A percentile compares a stretch with the other conserved stretches of the same genome.
These are phyloP conservation scores for Carpinus fangiana DNA, from an alignment of 306 rosid genomes.

Conservation along the genomic window DNA sequence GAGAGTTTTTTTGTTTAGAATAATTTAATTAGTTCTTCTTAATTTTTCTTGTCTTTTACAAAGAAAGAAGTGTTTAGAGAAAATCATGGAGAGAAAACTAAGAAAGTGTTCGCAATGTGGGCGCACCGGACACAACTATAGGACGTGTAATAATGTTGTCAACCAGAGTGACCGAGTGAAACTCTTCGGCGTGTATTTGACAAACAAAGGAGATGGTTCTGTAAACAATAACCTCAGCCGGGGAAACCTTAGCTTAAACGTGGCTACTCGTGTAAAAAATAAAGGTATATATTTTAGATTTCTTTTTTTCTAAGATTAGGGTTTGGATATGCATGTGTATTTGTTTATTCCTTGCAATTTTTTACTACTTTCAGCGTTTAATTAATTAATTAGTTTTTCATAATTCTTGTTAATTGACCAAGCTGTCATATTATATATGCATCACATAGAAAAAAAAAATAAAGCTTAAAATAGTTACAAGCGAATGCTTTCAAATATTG, in stretches of 20 bases:
- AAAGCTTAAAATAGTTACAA: not conserved
- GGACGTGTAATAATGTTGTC: conserved; percentile 30
- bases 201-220: conserved; percentile 7
- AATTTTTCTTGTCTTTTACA: too few species aligned
- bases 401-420: too few species aligned
- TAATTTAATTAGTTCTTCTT: too few species aligned
- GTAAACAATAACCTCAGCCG: conserved; percentile 38
- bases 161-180: conserved; percentile 26
- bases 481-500: not conserved
- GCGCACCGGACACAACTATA: conserved; percentile 40
- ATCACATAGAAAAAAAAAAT: too few species aligned
- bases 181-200: conserved; percentile 58
- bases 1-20: too few species aligned
- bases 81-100: conserved; percentile 35
- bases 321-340: not conserved
- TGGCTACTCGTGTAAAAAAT: too few species aligned
- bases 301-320: not conserved
- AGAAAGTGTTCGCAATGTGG: conserved; percentile 52
- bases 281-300: not conserved
- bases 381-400: too few species aligned
- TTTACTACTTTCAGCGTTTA: too few species aligned
- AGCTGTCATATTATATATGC: too few species aligned
- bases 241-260: conserved; percentile 35
- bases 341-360: not conserved
- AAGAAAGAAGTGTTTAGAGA: not conserved